Evolutionary conservation across 805 yeast genomes (phyloP).

Genomic region (Candida oleophila): DNA sequence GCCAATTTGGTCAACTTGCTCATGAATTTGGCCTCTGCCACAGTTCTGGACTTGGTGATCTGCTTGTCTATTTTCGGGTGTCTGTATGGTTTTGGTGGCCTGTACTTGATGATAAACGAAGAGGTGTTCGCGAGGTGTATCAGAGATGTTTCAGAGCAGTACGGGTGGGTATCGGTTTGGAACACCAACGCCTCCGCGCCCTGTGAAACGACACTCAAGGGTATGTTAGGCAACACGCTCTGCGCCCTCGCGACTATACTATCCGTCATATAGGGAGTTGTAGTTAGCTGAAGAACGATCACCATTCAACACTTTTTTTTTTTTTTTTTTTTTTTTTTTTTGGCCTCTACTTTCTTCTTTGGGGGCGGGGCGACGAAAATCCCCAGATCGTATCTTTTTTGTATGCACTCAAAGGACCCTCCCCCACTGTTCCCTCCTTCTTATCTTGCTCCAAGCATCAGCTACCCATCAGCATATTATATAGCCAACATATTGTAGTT

Average conservation of each 20-base stretch:
- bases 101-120: slow-evolving; percentile 66
- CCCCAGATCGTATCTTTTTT: no score
- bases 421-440: neutral
- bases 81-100: slow-evolving; percentile 90
- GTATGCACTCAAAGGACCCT: no score
- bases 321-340: no score
- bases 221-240: slow-evolving; percentile 45
- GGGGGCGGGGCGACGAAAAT: no score
- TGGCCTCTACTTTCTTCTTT: neutral
- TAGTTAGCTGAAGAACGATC: no score
- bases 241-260: slow-evolving; percentile 45
- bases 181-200: slow-evolving; percentile 92
- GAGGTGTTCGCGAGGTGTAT: neutral
- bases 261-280: no score
- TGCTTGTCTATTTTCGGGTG: slow-evolving; percentile 77
- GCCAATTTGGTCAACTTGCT: slow-evolving; percentile 53
- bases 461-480: no score
- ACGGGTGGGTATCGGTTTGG: slow-evolving; percentile 64
- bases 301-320: neutral
- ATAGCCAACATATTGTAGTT: neutral
- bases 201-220: slow-evolving; percentile 63
- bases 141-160: slow-evolving; percentile 31
- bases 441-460: neutral
- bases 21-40: slow-evolving; percentile 80
- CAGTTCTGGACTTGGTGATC: slow-evolving; percentile 77